Conservation (phyloP, 2,329 filamentous ascomycete species). For the Monosporascus sp. region DNA sequence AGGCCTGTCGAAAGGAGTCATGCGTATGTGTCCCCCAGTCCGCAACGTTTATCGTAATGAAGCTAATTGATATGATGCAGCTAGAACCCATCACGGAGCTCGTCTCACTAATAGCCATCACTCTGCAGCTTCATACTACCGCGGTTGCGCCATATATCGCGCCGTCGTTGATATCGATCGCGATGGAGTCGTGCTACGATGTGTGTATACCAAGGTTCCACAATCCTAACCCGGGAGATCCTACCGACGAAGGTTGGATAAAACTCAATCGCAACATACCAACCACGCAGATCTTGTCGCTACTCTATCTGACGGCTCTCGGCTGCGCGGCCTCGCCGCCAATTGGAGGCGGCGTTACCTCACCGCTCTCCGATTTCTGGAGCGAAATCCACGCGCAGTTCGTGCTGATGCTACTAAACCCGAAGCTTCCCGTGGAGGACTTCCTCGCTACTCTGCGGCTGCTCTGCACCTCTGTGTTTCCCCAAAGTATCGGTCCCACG, state of each 20-base stretch:
- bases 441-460: constrained; percentile 61
- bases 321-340: constrained; percentile 45
- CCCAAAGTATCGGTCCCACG: constrained; percentile 62
- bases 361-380: constrained; percentile 55
- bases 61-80: constrained; percentile 3
- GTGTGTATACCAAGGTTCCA: constrained; percentile 53
- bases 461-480: constrained; percentile 59
- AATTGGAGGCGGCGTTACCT: constrained; percentile 11
- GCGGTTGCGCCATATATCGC: constrained; percentile 55
- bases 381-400: constrained; percentile 59
- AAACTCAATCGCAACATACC: constrained; percentile 52
- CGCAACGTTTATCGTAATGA: not conserved
- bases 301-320: constrained; percentile 59
- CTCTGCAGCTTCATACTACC: constrained; percentile 56
- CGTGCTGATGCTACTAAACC: constrained; percentile 60
- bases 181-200: constrained; percentile 54
- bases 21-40: constrained; percentile 21
- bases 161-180: constrained; percentile 47
- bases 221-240: constrained; percentile 41
- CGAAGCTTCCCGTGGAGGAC: constrained; percentile 58
- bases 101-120: constrained; percentile 57
- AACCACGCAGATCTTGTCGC: constrained; percentile 55
- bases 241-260: constrained; percentile 35
- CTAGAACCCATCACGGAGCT: constrained; percentile 61
- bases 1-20: constrained; percentile 57